Evolutionary conservation across 768 basidiomycete genomes (phyloP), one percentile per base, ranked within the genome.

Genomic region (Leccinum sublutescens): DNA sequence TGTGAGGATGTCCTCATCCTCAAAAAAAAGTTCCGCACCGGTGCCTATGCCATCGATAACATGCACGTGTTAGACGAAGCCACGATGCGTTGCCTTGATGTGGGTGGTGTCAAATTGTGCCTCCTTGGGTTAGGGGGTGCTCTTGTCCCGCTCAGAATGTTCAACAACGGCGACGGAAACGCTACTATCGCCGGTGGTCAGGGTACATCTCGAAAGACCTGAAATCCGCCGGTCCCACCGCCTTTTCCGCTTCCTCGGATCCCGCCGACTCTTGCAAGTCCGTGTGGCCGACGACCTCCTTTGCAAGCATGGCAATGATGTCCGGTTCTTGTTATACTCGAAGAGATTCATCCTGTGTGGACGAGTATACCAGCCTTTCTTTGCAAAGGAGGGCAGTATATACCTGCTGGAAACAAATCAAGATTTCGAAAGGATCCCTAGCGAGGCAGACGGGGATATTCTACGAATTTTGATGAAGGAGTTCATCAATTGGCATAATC

Each of bases 161-260:
- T 95, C 66, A 91, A 93, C 76, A 94, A 94, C 64, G 92, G 96
- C 0, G 93, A 96, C 52, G 96, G 95, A 3, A 86, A 79, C 49
- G 95, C 93, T 11, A 98, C 96, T n/a, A 97, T 99, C 63, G 96
- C 97, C 0, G 97, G 97, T 34, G 97, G 95, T 2, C 90, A 93
- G 68, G 97, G 97, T 91, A n/a, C 66, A 68, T 4, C 78, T 91
- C 2, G 82, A 85, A 38, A 78, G 77, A 15, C 79, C 87, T 59
- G 82, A 85, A 60, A 82, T 80, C 60, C 76, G 80, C 12, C 78
- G 82, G 0, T 91, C 89, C 0, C 79, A 85, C 63, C 79, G 87
- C 0, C 85, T 89, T 49, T 84, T 85, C 1, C 81, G 90, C 0
- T 83, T 75, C 57, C 78, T 86, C 15, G 86, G 87, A 0, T 90